Percentiles rank a stretch among this genome's conserved stretches.
Evolutionary conservation across 164 flowering plant species (phyloP).

Genomic region (Paratinospora sagittata): DNA sequence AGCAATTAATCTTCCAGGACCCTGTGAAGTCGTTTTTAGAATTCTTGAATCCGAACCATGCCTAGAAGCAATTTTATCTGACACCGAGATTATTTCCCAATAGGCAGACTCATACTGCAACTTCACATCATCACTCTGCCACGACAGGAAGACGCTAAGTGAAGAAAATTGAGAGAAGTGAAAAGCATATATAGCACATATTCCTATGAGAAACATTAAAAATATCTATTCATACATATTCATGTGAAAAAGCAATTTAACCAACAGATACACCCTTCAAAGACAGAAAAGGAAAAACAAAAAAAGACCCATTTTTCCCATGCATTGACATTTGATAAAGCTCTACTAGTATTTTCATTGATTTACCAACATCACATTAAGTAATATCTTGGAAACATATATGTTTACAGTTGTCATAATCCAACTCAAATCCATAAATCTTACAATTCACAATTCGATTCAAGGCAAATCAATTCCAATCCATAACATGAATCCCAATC

Average conservation of each 20-base stretch:
- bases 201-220: not conserved
- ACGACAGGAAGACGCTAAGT: not conserved
- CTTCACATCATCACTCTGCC: conserved; percentile 62
- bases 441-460: no score
- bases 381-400: no score
- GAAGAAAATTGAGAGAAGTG: not conserved
- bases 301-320: no score
- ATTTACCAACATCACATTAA: no score
- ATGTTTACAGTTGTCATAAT: no score
- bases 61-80: conserved; percentile 31
- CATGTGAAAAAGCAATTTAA: not conserved
- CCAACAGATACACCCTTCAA: not conserved
- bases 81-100: conserved; percentile 41
- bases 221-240: not conserved
- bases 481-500: no score
- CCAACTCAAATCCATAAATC: no score
- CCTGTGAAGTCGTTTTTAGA: conserved; percentile 51
- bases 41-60: conserved; percentile 50
- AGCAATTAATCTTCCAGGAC: conserved; percentile 69
- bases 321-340: no score
- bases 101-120: conserved; percentile 43
- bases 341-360: no score
- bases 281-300: not conserved
- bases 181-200: not conserved
- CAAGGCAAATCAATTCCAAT: no score